A percentile compares a stretch with the other conserved stretches of the same genome.
Conservation (phyloP, 768 basidiomycete genomes). For the Auriscalpium vulgare region DNA sequence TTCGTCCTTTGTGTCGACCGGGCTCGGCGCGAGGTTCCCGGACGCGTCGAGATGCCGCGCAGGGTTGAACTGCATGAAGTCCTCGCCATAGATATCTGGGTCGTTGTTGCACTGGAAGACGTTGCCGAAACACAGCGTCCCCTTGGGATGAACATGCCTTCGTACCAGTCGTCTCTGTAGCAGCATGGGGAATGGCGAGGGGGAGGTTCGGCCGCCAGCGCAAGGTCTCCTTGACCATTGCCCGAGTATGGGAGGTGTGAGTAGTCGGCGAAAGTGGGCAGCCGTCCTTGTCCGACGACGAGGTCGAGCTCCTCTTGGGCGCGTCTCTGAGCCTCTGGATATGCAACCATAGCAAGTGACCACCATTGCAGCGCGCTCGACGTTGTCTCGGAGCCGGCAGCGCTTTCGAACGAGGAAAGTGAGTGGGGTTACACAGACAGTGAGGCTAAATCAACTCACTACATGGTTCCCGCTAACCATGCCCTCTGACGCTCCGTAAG, state of each 20-base stretch:
- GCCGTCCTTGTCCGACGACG: conserved; percentile 4
- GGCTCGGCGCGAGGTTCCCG: conserved; percentile 10
- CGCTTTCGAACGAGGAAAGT: not conserved
- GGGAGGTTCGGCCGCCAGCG: conserved; percentile 1
- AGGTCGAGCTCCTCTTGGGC: conserved; percentile 6
- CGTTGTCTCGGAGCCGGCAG: conserved; percentile 1
- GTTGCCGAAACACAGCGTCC: conserved; percentile 26
- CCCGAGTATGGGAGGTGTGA: conserved; percentile 5
- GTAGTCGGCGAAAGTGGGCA: conserved; percentile 7
- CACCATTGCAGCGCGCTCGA: conserved; percentile 1
- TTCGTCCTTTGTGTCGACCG: conserved; percentile 20
- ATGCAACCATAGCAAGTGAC: conserved; percentile 1
- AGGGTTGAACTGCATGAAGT: conserved; percentile 16
- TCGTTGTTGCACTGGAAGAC: conserved; percentile 19
- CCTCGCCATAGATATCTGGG: conserved; percentile 17
- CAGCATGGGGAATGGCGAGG: conserved; percentile 12
- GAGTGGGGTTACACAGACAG: not conserved
- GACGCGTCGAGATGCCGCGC: conserved; percentile 17
- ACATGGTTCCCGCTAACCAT: conserved; percentile 7
- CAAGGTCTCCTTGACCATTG: conserved; percentile 11
- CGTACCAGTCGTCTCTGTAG: conserved; percentile 20
- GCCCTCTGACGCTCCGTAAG: conserved; percentile 1
- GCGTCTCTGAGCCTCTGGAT: not conserved
- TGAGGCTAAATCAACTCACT: not conserved
- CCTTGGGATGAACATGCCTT: conserved; percentile 24